phyloP scores from a whole-genome alignment of 2,329 filamentous ascomycete genomes.

The Phialophora expanda region DNA sequence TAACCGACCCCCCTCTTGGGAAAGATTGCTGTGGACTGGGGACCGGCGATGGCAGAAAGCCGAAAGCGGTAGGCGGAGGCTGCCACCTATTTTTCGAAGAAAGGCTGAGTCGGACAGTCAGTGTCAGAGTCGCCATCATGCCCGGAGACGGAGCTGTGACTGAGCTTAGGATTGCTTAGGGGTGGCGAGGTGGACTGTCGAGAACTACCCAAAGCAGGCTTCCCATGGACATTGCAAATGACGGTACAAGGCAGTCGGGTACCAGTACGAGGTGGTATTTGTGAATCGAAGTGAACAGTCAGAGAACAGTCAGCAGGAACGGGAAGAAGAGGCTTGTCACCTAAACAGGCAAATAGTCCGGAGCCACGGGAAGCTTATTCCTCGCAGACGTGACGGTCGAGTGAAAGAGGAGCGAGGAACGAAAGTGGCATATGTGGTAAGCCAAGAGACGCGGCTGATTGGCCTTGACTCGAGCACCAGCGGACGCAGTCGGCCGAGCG shows the following conservation, averaged over 20 bases:
- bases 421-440: constrained; percentile 26
- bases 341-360: constrained; percentile 25
- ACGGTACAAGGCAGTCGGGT: background rate
- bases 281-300: background rate
- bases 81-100: background rate
- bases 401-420: background rate
- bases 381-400: background rate
- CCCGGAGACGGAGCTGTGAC: background rate
- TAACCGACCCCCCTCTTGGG: no score
- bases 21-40: no score
- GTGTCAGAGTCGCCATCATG: background rate
- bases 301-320: constrained; percentile 23
- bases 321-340: background rate
- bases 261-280: background rate
- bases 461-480: background rate
- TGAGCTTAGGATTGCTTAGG: background rate
- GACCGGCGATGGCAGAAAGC: background rate
- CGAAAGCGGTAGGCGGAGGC: background rate
- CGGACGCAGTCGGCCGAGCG: background rate
- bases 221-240: background rate
- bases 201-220: background rate
- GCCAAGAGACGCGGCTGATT: constrained; percentile 10
- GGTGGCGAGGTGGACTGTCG: background rate
- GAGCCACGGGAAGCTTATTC: constrained; percentile 12
- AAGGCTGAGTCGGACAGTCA: background rate